These are phyloP conservation scores for Aspergillus ruber DNA, from an alignment of 2,329 filamentous ascomycete genomes.

Conservation along the genomic window DNA sequence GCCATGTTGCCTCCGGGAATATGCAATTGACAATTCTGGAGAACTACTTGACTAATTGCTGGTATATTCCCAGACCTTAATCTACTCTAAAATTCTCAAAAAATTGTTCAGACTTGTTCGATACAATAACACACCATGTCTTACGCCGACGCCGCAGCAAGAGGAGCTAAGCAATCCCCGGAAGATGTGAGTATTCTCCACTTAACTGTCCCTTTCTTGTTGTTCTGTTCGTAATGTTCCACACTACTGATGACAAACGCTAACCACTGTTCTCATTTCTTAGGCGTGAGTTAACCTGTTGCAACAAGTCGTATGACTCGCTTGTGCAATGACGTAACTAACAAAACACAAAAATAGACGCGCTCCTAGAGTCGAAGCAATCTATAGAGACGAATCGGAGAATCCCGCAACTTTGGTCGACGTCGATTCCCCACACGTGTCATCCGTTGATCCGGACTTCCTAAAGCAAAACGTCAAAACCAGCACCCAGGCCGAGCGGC, in stretches of 20 bases:
- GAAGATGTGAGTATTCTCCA: constrained; percentile 36
- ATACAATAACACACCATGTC: constrained; percentile 30
- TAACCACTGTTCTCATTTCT: not conserved
- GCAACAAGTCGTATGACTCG: not conserved
- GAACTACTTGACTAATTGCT: too few species aligned
- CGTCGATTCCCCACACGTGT: constrained; percentile 42
- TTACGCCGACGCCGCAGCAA: constrained; percentile 44
- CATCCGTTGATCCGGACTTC: constrained; percentile 37
- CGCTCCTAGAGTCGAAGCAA: constrained; percentile 32
- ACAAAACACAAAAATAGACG: constrained; percentile 24
- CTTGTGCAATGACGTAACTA: not conserved
- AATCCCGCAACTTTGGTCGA: constrained; percentile 41
- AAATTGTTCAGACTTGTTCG: not conserved
- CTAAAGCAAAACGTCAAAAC: constrained; percentile 39
- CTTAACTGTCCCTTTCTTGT: not conserved
- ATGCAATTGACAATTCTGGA: too few species aligned
- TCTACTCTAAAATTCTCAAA: too few species aligned
- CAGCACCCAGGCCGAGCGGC: constrained; percentile 40
- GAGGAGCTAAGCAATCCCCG: constrained; percentile 41
- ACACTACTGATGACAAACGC: constrained; percentile 2
- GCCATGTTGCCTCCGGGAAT: too few species aligned
- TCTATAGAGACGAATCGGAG: constrained; percentile 36
- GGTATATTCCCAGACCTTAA: too few species aligned
- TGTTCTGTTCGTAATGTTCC: too few species aligned
- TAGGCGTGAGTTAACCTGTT: constrained; percentile 34